Evolutionary conservation across 2,329 filamentous ascomycete species (phyloP), one percentile per base, ranked within the genome.

Genomic region (Aspergillus sp.): DNA sequence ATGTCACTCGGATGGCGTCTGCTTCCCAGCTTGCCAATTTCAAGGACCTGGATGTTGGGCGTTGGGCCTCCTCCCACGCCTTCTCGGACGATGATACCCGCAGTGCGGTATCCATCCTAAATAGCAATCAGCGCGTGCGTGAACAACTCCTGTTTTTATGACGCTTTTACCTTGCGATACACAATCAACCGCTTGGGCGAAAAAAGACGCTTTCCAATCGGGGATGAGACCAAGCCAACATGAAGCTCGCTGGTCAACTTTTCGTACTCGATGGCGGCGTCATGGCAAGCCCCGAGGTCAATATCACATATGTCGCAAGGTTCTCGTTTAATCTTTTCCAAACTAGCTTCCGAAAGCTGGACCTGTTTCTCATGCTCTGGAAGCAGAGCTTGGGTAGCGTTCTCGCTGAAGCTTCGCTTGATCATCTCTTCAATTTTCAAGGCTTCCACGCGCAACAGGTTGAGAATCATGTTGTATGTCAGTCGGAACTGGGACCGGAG

Each of bases 351-450:
- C 0, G 92, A 95, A 2, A 96, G 63, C 69, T 93, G 91, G 56
- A 99, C 91, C 53, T 91, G 88, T 72, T 96, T 96, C 73, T 99
- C 92, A 64, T 97, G 93, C 71, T 97, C 92, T 0, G 94, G 94
- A 1, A 97, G 78, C 11, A 97, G 76, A 57, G 95, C 92, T 68
- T 99, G 94, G 0, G 93, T 97, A 20, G 93, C 93, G 72, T 99
- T 94, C 71, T 99, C 94, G 48, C 93, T 97, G 78, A 99, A 99
- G 71, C 92, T 97, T 60, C 94, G 88, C 81, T 99, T 99, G 78
- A 99, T 99, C 94, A 99, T 99, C 74, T 99, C 94, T 71, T 99
- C 94, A 62, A 99, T 97, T 76, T 97, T 97, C 59, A 99, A 76
- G 2, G 94, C 94, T 71, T 99, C 94, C 2, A 99, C 94, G 32